Percentiles rank a stretch among this genome's conserved stretches.
These are phyloP conservation scores for Coemansia sp. DNA, from an alignment of 192 early-diverging fungal species.

Conservation along the genomic window DNA sequence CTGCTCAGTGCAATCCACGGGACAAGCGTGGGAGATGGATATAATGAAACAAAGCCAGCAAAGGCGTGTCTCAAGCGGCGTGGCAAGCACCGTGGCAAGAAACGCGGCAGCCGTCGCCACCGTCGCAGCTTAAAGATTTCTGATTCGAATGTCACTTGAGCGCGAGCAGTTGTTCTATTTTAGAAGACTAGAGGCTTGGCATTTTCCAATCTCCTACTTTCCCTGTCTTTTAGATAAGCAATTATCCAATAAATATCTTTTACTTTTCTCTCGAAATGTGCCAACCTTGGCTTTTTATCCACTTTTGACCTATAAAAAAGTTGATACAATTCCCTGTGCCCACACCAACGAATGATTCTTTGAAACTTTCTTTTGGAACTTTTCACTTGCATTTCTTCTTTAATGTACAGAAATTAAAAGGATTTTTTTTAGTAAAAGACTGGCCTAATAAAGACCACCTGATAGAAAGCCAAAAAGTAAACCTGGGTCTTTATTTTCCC, in stretches of 20 bases:
- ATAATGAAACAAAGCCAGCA: neutral
- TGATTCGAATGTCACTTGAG: no score
- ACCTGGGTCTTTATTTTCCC: neutral
- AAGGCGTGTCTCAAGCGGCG: neutral
- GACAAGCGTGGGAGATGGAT: neutral
- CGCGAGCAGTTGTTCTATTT: no score
- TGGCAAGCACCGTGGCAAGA: neutral
- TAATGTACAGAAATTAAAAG: neutral
- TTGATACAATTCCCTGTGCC: no score
- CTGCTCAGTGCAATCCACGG: conserved; percentile 37
- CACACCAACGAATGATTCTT: no score
- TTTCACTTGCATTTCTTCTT: neutral
- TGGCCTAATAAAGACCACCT: neutral
- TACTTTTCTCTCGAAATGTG: no score
- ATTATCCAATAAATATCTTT: no score
- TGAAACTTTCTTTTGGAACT: neutral
- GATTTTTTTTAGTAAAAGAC: neutral
- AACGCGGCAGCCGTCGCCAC: neutral
- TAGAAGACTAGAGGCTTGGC: no score
- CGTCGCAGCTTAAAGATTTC: neutral
- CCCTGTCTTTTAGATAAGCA: no score
- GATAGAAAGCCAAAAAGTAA: neutral
- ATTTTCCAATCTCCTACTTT: no score
- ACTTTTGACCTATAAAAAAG: no score
- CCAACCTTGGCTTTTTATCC: no score